Conservation (phyloP, 352 stramenopile genomes). For the Phytophthora hybrid region DNA sequence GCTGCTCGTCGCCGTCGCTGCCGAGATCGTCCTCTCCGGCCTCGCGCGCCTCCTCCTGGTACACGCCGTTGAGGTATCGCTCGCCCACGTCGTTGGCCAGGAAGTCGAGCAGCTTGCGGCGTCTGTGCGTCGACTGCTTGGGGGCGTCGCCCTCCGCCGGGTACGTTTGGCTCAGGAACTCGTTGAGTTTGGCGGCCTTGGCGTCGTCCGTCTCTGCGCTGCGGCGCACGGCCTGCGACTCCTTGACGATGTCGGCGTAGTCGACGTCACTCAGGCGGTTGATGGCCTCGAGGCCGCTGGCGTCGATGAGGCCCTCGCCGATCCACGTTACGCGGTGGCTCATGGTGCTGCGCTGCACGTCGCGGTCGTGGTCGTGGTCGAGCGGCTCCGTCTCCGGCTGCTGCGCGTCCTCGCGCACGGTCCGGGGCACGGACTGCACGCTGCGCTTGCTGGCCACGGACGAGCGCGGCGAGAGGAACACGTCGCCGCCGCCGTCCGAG, state of each 20-base stretch:
- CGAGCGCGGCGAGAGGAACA: constrained; percentile 41
- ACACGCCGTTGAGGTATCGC: constrained; percentile 75
- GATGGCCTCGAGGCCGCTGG: constrained; percentile 57
- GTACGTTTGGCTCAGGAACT: constrained; percentile 57
- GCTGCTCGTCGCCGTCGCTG: constrained; percentile 32
- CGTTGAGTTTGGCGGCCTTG: constrained; percentile 49
- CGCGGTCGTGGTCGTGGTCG: constrained; percentile 17
- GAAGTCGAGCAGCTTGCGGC: constrained; percentile 80
- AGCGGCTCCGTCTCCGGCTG: constrained; percentile 26
- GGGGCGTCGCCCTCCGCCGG: constrained; percentile 30
- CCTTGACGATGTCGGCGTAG: constrained; percentile 43
- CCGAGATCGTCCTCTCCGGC: constrained; percentile 37
- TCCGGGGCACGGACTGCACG: constrained; percentile 34
- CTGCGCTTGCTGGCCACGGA: constrained; percentile 41
- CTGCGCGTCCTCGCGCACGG: constrained; percentile 29
- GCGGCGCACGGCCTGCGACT: constrained; percentile 23
- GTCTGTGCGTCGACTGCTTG: constrained; percentile 46
- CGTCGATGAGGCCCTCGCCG: constrained; percentile 68
- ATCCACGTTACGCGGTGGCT: constrained; percentile 72
- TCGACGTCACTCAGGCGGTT: constrained; percentile 60
- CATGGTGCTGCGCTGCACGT: constrained; percentile 32
- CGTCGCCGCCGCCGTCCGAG: constrained; percentile 40
- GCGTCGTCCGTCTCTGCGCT: constrained; percentile 18
- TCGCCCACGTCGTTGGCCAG: constrained; percentile 77
- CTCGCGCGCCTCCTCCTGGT: constrained; percentile 65